These are phyloP conservation scores for Helenozyma baotianmanensis DNA, from an alignment of 805 yeast species.

Conservation along the genomic window DNA sequence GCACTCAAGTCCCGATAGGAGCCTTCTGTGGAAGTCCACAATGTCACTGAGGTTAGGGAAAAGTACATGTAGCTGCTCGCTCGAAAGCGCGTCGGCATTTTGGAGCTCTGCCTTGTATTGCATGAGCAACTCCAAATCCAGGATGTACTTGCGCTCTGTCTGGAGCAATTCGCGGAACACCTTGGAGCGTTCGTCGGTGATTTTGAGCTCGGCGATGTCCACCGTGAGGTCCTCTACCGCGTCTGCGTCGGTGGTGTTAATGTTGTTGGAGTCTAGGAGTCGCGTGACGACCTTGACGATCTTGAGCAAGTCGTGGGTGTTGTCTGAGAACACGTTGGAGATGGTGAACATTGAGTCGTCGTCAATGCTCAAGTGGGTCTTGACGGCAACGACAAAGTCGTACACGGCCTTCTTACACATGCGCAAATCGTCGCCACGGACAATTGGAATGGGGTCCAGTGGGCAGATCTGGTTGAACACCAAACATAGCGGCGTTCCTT, in stretches of 20 bases:
- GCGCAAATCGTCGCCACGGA: constrained; percentile 75
- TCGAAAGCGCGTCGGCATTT: constrained; percentile 61
- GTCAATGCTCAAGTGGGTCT: constrained; percentile 63
- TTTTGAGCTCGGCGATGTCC: constrained; percentile 21
- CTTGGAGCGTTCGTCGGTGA: constrained; percentile 60
- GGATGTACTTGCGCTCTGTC: constrained; percentile 90
- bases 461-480: constrained; percentile 62
- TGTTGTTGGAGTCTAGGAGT: constrained; percentile 31
- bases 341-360: constrained; percentile 86
- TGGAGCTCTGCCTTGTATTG: constrained; percentile 65
- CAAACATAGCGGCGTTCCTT: constrained; percentile 88
- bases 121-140: constrained; percentile 75
- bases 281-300: constrained; percentile 69
- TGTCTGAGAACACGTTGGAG: constrained; percentile 81
- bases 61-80: constrained; percentile 73
- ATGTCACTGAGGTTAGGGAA: constrained; percentile 83
- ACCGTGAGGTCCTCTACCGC: constrained; percentile 7
- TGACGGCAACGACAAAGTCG: constrained; percentile 84
- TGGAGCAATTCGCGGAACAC: constrained; percentile 81
- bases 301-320: constrained; percentile 70
- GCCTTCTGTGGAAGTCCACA: constrained; percentile 87
- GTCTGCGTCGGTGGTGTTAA: constrained; percentile 1
- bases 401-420: constrained; percentile 86
- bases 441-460: constrained; percentile 50
- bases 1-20: constrained; percentile 83